Percentiles rank a stretch among this genome's conserved stretches.
Conservation (phyloP, 2,329 filamentous ascomycete genomes). For the Cladosporium oxysporum region DNA sequence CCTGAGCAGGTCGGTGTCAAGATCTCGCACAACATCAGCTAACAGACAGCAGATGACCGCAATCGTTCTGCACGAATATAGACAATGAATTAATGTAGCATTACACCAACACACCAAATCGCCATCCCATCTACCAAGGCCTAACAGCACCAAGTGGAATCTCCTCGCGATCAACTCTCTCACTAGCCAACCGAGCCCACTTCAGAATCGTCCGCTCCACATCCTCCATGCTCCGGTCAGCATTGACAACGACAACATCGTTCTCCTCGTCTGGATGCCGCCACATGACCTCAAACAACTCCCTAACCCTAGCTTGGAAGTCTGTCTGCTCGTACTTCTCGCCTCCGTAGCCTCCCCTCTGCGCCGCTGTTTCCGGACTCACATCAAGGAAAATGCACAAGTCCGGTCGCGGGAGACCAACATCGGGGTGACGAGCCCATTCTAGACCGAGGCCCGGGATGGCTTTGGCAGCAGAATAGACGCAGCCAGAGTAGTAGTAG, state of each 20-base stretch:
- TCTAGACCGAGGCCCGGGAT: constrained; percentile 67
- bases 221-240: constrained; percentile 52
- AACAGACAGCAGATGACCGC: neutral
- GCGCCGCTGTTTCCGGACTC: constrained; percentile 68
- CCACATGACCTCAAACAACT: constrained; percentile 64
- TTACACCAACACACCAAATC: neutral
- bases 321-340: constrained; percentile 85
- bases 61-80: neutral
- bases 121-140: constrained; percentile 1
- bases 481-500: constrained; percentile 92
- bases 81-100: neutral
- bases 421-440: constrained; percentile 84
- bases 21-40: neutral
- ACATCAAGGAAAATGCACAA: constrained; percentile 85
- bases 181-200: constrained; percentile 25
- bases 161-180: constrained; percentile 21
- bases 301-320: constrained; percentile 78
- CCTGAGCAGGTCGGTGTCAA: neutral
- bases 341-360: constrained; percentile 80
- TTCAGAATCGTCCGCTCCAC: constrained; percentile 46
- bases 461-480: constrained; percentile 87
- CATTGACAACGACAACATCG: constrained; percentile 58
- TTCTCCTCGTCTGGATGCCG: constrained; percentile 49
- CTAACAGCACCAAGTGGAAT: constrained; percentile 17
- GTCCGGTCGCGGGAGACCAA: constrained; percentile 85